phyloP scores from a whole-genome alignment of 768 basidiomycete species.

The Psilocybe cubensis region DNA sequence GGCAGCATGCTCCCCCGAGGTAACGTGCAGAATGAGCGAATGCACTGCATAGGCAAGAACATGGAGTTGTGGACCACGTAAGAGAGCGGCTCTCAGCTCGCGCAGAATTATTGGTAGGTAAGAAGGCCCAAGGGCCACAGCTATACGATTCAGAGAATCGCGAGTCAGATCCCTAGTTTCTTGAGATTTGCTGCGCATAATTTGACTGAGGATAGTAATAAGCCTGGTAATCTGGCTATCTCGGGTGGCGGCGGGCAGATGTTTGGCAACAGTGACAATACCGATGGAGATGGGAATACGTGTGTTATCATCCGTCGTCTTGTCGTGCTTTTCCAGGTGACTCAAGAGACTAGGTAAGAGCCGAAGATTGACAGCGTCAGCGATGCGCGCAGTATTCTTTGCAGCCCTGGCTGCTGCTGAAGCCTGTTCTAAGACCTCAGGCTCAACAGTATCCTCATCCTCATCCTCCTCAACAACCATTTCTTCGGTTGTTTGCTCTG shows the following conservation, averaged over 20 bases:
- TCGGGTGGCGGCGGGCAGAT: constrained; percentile 68
- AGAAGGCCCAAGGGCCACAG: constrained; percentile 67
- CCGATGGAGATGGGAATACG: constrained; percentile 90
- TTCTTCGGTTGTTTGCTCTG: constrained; percentile 31
- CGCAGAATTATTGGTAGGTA: constrained; percentile 76
- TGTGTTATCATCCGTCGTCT: constrained; percentile 77
- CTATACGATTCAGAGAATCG: constrained; percentile 83
- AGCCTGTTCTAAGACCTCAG: constrained; percentile 12
- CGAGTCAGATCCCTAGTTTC: constrained; percentile 88
- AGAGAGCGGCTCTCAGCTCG: constrained; percentile 82
- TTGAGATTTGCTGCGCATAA: constrained; percentile 90
- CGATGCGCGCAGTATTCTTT: constrained; percentile 47
- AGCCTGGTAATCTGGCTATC: constrained; percentile 75
- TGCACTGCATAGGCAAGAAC: constrained; percentile 87
- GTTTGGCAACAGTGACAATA: constrained; percentile 80
- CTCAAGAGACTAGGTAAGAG: constrained; percentile 80
- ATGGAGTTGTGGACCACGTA: constrained; percentile 93
- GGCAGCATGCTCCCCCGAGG: constrained; percentile 56
- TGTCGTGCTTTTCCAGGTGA: constrained; percentile 82
- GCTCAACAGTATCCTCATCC: constrained; percentile 23
- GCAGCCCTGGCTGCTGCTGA: constrained; percentile 8
- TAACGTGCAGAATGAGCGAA: constrained; percentile 80
- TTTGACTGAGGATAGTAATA: constrained; percentile 85
- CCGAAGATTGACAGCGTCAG: constrained; percentile 74
- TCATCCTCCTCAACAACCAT: constrained; percentile 38